phyloP scores from a whole-genome alignment of 306 rosid species.

The Vigna nakashimae region DNA sequence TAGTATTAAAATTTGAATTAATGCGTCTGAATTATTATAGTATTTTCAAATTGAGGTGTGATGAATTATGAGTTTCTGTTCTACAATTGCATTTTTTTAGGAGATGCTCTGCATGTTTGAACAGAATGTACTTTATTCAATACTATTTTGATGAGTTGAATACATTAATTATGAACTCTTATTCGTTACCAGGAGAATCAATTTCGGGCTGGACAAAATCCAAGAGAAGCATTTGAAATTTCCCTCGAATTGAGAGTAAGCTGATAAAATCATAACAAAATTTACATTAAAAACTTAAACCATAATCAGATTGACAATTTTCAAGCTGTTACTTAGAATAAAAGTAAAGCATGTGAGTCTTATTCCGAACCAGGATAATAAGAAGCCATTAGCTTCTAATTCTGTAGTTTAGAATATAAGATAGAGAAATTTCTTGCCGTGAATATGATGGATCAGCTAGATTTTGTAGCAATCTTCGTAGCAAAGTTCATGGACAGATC shows the following conservation, averaged over 20 bases:
- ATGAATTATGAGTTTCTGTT: too few relatives aligned
- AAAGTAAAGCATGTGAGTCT: too few relatives aligned
- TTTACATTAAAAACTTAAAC: neutral
- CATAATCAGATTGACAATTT: constrained; percentile 21
- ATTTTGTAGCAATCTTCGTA: constrained; percentile 70
- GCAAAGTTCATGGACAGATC: constrained; percentile 78
- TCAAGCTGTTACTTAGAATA: neutral
- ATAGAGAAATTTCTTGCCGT: constrained; percentile 52
- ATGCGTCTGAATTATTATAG: too few relatives aligned
- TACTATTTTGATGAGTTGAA: constrained; percentile 28
- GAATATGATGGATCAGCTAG: constrained; percentile 76
- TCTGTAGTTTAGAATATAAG: too few relatives aligned
- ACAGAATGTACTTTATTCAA: constrained; percentile 32
- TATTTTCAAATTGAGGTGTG: too few relatives aligned
- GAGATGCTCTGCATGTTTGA: constrained; percentile 69
- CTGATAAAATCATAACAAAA: constrained; percentile 52
- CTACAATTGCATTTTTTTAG: constrained; percentile 38
- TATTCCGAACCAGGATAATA: too few relatives aligned
- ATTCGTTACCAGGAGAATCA: constrained; percentile 75
- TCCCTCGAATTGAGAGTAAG: constrained; percentile 63
- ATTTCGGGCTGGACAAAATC: constrained; percentile 83
- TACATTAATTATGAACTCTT: constrained; percentile 5
- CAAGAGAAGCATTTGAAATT: constrained; percentile 79
- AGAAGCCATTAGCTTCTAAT: too few relatives aligned
- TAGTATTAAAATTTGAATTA: too few relatives aligned